Evolutionary conservation across 1,284 basidiomycete genomes (phyloP).

Genomic region (Farysia itapuensis): DNA sequence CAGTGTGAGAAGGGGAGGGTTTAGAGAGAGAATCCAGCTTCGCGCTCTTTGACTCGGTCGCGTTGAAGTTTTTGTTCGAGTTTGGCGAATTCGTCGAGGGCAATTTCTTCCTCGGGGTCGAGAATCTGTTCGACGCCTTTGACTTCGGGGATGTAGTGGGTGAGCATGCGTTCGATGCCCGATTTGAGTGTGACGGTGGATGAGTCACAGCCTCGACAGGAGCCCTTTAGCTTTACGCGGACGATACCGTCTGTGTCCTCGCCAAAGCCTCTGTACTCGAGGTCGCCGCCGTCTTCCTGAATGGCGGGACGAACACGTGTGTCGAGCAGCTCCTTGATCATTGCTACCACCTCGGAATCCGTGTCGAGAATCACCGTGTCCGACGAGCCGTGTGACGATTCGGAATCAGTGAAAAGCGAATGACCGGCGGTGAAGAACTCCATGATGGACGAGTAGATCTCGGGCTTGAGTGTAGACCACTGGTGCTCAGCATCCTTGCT

Average conservation of each 20-base stretch:
- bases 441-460: conserved; percentile 96
- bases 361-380: conserved; percentile 95
- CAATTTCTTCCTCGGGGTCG: conserved; percentile 85
- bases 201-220: conserved; percentile 89
- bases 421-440: conserved; percentile 91
- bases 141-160: conserved; percentile 98
- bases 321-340: conserved; percentile 97
- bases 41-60: conserved; percentile 40
- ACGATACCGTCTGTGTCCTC: conserved; percentile 65
- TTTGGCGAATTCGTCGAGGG: conserved; percentile 86
- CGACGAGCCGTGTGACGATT: conserved; percentile 72
- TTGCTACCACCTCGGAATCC: conserved; percentile 95
- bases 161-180: conserved; percentile 85
- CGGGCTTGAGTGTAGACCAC: conserved; percentile 94
- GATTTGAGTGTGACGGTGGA: conserved; percentile 87
- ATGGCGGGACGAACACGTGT: conserved; percentile 93
- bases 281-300: conserved; percentile 90
- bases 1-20: background rate
- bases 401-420: conserved; percentile 72
- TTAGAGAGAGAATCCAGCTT: conserved; percentile 47
- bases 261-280: conserved; percentile 78
- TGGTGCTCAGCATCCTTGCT: conserved; percentile 82
- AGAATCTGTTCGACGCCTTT: conserved; percentile 94
- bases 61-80: conserved; percentile 74
- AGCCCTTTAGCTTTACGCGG: conserved; percentile 87